phyloP scores from a whole-genome alignment of 2,329 filamentous ascomycete genomes.

The Venturia oleaginea region DNA sequence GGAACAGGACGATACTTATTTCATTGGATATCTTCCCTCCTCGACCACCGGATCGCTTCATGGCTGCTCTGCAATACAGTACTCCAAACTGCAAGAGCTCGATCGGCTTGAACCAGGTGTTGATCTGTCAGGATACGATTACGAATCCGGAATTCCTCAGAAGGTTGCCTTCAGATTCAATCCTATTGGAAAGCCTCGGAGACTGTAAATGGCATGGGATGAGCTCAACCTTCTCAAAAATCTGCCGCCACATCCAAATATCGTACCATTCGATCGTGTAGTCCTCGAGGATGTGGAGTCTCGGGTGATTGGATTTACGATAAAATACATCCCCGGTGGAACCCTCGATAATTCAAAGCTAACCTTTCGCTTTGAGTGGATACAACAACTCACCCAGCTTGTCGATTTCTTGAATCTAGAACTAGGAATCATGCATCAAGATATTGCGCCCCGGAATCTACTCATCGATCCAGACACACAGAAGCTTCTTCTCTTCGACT shows the following conservation, averaged over 20 bases:
- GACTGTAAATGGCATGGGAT: conserved; percentile 18
- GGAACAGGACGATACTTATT: conserved; percentile 15
- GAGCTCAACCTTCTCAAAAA: conserved; percentile 22
- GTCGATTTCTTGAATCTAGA: conserved; percentile 21
- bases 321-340: conserved; percentile 21
- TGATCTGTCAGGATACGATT: conserved; percentile 15
- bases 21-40: conserved; percentile 15
- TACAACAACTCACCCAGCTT: conserved; percentile 20
- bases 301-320: conserved; percentile 23
- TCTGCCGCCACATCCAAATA: conserved; percentile 23
- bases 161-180: conserved; percentile 16
- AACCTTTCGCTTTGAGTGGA: conserved; percentile 21
- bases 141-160: conserved; percentile 13
- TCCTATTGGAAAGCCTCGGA: conserved; percentile 12
- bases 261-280: conserved; percentile 23
- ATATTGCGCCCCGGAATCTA: conserved; percentile 25
- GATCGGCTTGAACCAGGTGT: conserved; percentile 16
- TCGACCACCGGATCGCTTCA: conserved; percentile 14
- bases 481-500: conserved; percentile 21
- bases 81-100: conserved; percentile 16
- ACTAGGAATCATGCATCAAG: conserved; percentile 26
- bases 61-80: conserved; percentile 14
- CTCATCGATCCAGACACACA: conserved; percentile 20
- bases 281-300: conserved; percentile 21
- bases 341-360: conserved; percentile 18